Percentiles rank a stretch among this genome's conserved stretches.
Conservation (phyloP, 495 filamentous ascomycete genomes). For the Daldinia childiae region DNA sequence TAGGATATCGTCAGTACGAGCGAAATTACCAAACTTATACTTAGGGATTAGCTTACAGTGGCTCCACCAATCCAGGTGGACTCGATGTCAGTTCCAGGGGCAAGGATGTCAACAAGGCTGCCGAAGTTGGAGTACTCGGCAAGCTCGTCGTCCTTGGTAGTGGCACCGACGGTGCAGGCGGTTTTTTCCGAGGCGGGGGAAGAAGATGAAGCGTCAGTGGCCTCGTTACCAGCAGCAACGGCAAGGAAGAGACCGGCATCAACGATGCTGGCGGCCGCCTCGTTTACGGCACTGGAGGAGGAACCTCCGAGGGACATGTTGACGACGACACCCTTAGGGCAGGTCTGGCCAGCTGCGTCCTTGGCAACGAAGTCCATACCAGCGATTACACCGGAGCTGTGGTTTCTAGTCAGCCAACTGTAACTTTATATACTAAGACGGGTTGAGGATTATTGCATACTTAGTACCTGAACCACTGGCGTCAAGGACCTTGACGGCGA, state of each 20-base stretch:
- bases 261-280: slow-evolving; percentile 55
- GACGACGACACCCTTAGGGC: slow-evolving; percentile 54
- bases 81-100: slow-evolving; percentile 61
- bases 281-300: slow-evolving; percentile 58
- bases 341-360: slow-evolving; percentile 49
- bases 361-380: slow-evolving; percentile 62
- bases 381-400: slow-evolving; percentile 60
- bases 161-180: slow-evolving; percentile 67
- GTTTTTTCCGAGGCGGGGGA: slow-evolving; percentile 62
- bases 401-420: slow-evolving; percentile 4
- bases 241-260: slow-evolving; percentile 57
- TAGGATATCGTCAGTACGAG: background rate
- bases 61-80: slow-evolving; percentile 58
- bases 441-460: background rate
- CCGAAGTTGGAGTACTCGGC: slow-evolving; percentile 68
- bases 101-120: slow-evolving; percentile 63
- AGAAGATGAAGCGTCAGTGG: slow-evolving; percentile 49
- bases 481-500: slow-evolving; percentile 74
- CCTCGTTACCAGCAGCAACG: slow-evolving; percentile 61
- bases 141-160: slow-evolving; percentile 53
- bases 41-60: background rate
- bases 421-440: background rate
- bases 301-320: slow-evolving; percentile 61
- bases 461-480: slow-evolving; percentile 53
- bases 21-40: background rate